Evolutionary conservation across 495 filamentous ascomycete genomes (phyloP).

Genomic region (Penicillium fimorum): DNA sequence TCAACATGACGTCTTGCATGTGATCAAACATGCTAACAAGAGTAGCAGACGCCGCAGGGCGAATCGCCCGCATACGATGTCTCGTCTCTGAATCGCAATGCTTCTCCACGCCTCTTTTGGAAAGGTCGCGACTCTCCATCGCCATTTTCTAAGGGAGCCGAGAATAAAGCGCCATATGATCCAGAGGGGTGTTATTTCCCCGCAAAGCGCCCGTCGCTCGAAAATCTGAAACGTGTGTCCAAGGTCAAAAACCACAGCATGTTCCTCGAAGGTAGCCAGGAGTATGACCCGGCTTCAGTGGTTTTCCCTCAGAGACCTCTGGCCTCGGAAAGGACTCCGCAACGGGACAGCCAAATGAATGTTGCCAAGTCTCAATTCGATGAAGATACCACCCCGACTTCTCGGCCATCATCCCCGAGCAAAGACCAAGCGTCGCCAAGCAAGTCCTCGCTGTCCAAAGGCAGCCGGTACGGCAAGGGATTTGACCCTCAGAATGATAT

Average conservation of each 20-base stretch:
- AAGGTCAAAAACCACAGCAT: conserved; percentile 97
- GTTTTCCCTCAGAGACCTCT: conserved; percentile 76
- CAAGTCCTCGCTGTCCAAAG: conserved; percentile 78
- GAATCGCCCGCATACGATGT: conserved; percentile 77
- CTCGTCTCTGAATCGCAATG: conserved; percentile 62
- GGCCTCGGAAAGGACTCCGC: conserved; percentile 57
- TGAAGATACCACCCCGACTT: conserved; percentile 33
- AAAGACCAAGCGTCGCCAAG: conserved; percentile 74
- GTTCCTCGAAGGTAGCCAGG: conserved; percentile 82
- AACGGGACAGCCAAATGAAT: conserved; percentile 62
- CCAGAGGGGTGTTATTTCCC: conserved; percentile 63
- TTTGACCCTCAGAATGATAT: conserved; percentile 69
- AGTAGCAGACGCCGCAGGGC: conserved; percentile 45
- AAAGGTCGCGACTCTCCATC: conserved; percentile 67
- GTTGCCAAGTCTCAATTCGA: conserved; percentile 38
- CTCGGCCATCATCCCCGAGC: conserved; percentile 59
- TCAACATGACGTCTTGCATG: conserved; percentile 14
- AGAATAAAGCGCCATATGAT: conserved; percentile 64
- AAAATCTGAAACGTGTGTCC: conserved; percentile 88
- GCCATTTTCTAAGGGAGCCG: conserved; percentile 59
- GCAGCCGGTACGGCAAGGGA: conserved; percentile 63
- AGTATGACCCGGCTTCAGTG: conserved; percentile 80
- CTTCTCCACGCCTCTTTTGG: conserved; percentile 82
- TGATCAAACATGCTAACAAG: conserved; percentile 35
- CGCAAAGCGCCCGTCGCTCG: conserved; percentile 79